Evolutionary conservation across 768 basidiomycete genomes (phyloP), one percentile per base, ranked within the genome.

Genomic region (Tylopilus balloui): DNA sequence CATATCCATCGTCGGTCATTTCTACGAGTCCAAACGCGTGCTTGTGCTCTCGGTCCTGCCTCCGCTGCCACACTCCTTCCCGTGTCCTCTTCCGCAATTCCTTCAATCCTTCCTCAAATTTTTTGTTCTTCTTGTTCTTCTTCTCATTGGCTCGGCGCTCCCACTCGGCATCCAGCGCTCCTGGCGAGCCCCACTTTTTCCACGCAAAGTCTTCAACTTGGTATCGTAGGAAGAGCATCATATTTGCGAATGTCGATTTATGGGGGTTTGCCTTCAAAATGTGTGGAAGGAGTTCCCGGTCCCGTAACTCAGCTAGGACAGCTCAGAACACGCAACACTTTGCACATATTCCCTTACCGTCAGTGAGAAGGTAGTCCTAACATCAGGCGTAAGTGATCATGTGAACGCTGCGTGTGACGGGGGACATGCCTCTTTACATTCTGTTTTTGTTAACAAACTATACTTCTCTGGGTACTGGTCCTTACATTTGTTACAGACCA

Each of bases 121-220:
- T 98, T 66, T 84, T 91, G 57, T 88, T 88, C 74, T 90, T 88
- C 68, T 91, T 88, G 62, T 85, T 84, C 63, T 84, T 88, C 75
- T 93, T 95, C 61, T 89, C 90, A 19, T 74, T 76, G 45, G 78
- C 79, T 45, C 94, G 78, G 28, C 77, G 75, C 57, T 88, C 85
- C 67, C 84, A 98, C 63, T 97, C 95, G 6, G 76, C 78, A 60
- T 98, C 95, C 41, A 99, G 68, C 10, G 82, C 91, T 65, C 96
- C 93, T 9, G 90, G 78, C 1, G 92, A 89, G 0, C 92, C 94
- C 96, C 96, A 99, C 69, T 99, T 99, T 64, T 89, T 85, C 87
- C 86, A 96, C 5, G 96, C 95, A 68, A 94, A 97, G 38, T 85
- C 89, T 66, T 99, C 96, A 2, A 96, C 91, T 66, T 98, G 95